phyloP scores from a whole-genome alignment of 306 rosid genomes.

The Echinosophora koreensis region DNA sequence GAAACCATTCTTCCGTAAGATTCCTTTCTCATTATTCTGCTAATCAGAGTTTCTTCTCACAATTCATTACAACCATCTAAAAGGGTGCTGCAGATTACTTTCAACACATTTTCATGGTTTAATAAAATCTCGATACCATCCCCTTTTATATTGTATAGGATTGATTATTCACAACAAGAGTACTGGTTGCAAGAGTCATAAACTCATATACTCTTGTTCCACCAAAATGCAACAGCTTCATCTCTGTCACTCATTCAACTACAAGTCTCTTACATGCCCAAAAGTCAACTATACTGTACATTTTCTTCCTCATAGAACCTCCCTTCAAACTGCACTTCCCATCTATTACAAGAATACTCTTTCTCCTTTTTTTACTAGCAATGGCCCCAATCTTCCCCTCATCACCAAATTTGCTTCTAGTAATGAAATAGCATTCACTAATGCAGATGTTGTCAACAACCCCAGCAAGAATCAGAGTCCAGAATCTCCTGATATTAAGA shows the following conservation, averaged over 20 bases:
- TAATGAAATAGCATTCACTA: constrained; percentile 15
- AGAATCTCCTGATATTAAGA: neutral
- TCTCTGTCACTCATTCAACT: constrained; percentile 28
- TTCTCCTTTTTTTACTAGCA: constrained; percentile 2
- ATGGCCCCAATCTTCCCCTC: constrained; percentile 9
- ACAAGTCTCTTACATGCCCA: constrained; percentile 19
- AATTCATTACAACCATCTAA: neutral
- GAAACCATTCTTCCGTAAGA: neutral
- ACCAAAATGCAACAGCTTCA: constrained; percentile 35
- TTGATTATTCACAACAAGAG: no score
- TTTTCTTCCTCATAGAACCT: neutral
- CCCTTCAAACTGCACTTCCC: neutral
- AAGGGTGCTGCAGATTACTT: neutral
- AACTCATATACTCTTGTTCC: no score
- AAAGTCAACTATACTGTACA: neutral
- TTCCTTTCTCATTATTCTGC: neutral
- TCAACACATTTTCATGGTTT: neutral
- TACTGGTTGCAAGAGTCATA: no score
- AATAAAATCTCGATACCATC: neutral
- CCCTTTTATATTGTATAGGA: neutral
- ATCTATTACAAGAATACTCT: neutral
- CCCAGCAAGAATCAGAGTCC: neutral
- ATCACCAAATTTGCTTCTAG: neutral
- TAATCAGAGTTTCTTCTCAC: neutral
- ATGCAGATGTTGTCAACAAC: neutral